Evolutionary conservation across 129 eudicot species (phyloP).

Genomic region (Apium graveolens): DNA sequence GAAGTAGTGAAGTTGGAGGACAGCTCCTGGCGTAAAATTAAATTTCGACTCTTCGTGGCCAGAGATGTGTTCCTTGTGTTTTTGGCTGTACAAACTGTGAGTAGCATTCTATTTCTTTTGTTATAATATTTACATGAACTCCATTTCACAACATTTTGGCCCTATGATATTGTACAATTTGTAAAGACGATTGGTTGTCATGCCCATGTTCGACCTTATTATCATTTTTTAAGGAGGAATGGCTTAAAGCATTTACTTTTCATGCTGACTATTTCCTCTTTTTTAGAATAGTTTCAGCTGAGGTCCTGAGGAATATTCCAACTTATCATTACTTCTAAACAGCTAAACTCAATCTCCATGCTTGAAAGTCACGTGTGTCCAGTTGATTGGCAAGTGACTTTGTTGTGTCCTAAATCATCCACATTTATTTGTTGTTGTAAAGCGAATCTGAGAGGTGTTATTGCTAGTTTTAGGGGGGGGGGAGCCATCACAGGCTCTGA

Average conservation of each 20-base stretch:
- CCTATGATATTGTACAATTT: background rate
- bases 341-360: background rate
- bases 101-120: slow-evolving; percentile 16
- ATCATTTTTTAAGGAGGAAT: background rate
- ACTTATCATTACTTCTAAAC: background rate
- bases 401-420: background rate
- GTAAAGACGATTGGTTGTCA: background rate
- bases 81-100: slow-evolving; percentile 79
- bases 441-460: background rate
- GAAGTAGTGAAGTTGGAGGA: slow-evolving; percentile 56
- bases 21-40: slow-evolving; percentile 73
- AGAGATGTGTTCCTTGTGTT: slow-evolving; percentile 80
- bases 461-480: background rate
- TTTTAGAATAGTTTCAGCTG: background rate
- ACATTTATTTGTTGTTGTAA: background rate
- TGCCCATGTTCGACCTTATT: background rate
- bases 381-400: background rate
- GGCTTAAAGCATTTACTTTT: background rate
- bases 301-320: background rate
- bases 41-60: slow-evolving; percentile 89
- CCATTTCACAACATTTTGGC: background rate
- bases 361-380: background rate
- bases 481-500: background rate
- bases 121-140: background rate
- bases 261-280: background rate